Percentiles rank a stretch among this genome's conserved stretches.
These are phyloP conservation scores for Hansenula lynferdii DNA, from an alignment of 1,139 yeast genomes.

Conservation along the genomic window DNA sequence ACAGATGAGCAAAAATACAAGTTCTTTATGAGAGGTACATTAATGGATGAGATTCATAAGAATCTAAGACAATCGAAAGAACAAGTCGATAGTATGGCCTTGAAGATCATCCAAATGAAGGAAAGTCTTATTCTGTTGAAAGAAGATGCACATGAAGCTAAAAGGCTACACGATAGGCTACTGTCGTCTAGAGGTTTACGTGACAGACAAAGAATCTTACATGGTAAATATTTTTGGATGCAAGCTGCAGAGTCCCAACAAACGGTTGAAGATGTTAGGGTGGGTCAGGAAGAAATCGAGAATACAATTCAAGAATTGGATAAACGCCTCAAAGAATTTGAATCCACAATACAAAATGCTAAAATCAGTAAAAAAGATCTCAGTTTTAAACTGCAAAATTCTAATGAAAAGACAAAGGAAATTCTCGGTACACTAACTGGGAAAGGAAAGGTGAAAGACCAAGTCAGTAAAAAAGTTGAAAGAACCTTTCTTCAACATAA, in stretches of 20 bases:
- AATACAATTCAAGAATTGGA: constrained; percentile 24
- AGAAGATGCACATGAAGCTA: constrained; percentile 33
- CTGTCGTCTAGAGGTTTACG: constrained; percentile 33
- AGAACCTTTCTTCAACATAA: not conserved
- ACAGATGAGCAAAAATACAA: constrained; percentile 66
- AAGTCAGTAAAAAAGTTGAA: constrained; percentile 22
- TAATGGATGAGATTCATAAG: constrained; percentile 54
- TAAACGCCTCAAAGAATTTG: constrained; percentile 7
- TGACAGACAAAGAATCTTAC: constrained; percentile 37
- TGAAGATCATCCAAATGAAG: constrained; percentile 34
- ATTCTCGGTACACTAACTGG: constrained; percentile 11
- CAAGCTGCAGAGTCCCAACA: constrained; percentile 25
- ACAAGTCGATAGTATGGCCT: constrained; percentile 36
- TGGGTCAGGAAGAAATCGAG: constrained; percentile 21
- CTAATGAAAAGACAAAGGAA: constrained; percentile 21
- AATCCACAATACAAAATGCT: constrained; percentile 12
- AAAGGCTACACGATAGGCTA: constrained; percentile 30
- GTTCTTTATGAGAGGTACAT: constrained; percentile 77
- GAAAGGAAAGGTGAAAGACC: constrained; percentile 13
- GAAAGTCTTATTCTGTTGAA: constrained; percentile 27
- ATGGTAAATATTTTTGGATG: constrained; percentile 69
- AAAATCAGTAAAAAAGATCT: constrained; percentile 18
- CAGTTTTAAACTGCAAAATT: constrained; percentile 20
- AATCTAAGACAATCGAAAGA: constrained; percentile 41
- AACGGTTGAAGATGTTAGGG: constrained; percentile 23